Base-by-base conservation (phyloP, 2,329 filamentous ascomycete genomes). In the Calonectria fujianensis region DNA sequence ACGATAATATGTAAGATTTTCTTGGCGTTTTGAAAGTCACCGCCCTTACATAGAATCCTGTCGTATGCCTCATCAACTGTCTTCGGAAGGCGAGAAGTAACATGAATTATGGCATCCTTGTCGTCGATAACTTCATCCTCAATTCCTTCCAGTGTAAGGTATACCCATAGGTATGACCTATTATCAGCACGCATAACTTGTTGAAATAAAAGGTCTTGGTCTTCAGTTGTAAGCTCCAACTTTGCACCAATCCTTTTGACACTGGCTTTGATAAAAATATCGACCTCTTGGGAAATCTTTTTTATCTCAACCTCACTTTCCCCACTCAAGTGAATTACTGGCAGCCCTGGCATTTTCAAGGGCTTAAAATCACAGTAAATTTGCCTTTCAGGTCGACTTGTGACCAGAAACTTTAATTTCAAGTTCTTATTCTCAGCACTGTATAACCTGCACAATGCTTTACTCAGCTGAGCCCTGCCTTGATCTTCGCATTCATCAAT, bases 401-500 rank as follows among this genome's bases (percentile, higher is more conserved):
- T 85, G 6, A 83, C 13, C 1, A 88, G 79, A 70, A 87, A 84
- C 67, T 86, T 87, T 8, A 87, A 50, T 24, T 77, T 78, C 3
- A 52, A 71, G 8, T 41, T 29, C 3, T 51, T 50, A 0, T 14
- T 16, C 7, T 51, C 39, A 45, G 20, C 7, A 2, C 14, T 59
- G 57, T 84, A 85, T 14, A 83, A 69, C 7, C 78, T 59, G 4
- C 70, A 63, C 18, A 87, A 54, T 4, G 75, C 77, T 3, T 79
- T 8, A 1, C 76, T 72, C 9, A 87, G 72, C 8, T 77, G 66
- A 13, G 29, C 31, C 8, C 75, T 65, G n/a, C 78, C 81, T 18
- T 27, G 14, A 0, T 74, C 66, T 1, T 80, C 61, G 70, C 86
- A 88, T 76, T 88, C 86, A 61, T 88, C 86, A 2, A 88, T 67